Base-by-base conservation (phyloP, 768 basidiomycete genomes). In the Suillus weaverae region DNA sequence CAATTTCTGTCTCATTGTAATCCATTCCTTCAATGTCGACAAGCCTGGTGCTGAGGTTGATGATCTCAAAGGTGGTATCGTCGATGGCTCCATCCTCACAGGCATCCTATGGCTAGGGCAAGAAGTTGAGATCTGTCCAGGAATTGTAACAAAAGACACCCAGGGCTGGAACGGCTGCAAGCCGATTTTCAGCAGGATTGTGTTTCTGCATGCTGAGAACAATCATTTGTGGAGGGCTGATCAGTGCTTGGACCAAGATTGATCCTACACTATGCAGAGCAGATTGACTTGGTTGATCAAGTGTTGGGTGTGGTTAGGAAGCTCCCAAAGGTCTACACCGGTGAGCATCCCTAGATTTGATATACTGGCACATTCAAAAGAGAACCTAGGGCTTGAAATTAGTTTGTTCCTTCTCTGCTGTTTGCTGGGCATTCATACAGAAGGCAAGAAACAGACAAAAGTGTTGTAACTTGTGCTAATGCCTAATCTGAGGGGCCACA, bases 11-110 rank as follows among this genome's bases (percentile, higher is more conserved):
- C 89, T 99, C 69, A 99, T 99, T 75, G 96, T 99, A 76, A 99
- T 99, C 78, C 94, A 97, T 69, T 97, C 95, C 22, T 99, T 99
- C 80, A 97, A 99, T 76, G 97, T 99, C 76, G 99, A 99, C 85
- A 98, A 97, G 78, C 97, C 97, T 13, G 97, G 97, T 74, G 89
- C 96, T 4, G 95, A 95, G 73, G 95, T 99, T 4, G 91, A 97
- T 70, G 97, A 99, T 50, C 85, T 99, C 66, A 97, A 98, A 80
- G 97, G 97, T 64, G 97, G 97, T 73, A 97, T 99, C 44, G 97
- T 97, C 20, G 97, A 97, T 77, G 97, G 97, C n/a, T 95, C 92
- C 13, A 97, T 99, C 73, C 84, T 99, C 67, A 92, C 88, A 5
- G 97, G 97, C 71, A 90, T 97, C 30, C 86, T 99, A 66, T 86